Conservation (phyloP, 805 yeast genomes). For the Cephaloascus fragrans region DNA sequence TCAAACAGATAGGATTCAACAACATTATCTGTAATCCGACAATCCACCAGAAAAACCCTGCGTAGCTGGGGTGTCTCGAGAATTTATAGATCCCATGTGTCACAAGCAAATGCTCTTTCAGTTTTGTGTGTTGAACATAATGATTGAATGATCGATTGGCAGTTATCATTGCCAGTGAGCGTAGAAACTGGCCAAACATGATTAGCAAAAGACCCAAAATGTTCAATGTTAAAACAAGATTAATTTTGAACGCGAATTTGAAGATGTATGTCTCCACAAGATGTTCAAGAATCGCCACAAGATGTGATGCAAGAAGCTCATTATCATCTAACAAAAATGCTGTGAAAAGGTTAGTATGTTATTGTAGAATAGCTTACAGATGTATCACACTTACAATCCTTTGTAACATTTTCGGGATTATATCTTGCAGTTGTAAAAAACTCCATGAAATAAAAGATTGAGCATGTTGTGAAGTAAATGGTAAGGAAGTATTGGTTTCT, state of each 20-base stretch:
- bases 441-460: slow-evolving; percentile 74
- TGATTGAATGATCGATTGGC: slow-evolving; percentile 33
- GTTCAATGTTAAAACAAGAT: too few relatives aligned
- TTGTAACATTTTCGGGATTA: slow-evolving; percentile 56
- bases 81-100: slow-evolving; percentile 24
- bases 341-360: not conserved
- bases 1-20: not conserved
- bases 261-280: not conserved
- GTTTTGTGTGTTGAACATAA: slow-evolving; percentile 23
- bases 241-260: not conserved
- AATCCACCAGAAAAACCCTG: slow-evolving; percentile 37
- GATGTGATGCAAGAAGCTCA: slow-evolving; percentile 17
- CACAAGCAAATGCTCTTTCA: slow-evolving; percentile 18
- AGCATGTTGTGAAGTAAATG: slow-evolving; percentile 41
- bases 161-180: slow-evolving; percentile 30
- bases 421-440: slow-evolving; percentile 70
- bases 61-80: slow-evolving; percentile 31
- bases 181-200: slow-evolving; percentile 18
- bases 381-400: slow-evolving; percentile 36
- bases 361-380: too few relatives aligned
- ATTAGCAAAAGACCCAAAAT: slow-evolving; percentile 13
- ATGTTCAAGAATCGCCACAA: not conserved
- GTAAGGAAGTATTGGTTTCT: slow-evolving; percentile 27
- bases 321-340: slow-evolving; percentile 22
- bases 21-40: slow-evolving; percentile 13